Conservation (phyloP, 441 rosid species). For the Lagerstroemia fauriei region DNA sequence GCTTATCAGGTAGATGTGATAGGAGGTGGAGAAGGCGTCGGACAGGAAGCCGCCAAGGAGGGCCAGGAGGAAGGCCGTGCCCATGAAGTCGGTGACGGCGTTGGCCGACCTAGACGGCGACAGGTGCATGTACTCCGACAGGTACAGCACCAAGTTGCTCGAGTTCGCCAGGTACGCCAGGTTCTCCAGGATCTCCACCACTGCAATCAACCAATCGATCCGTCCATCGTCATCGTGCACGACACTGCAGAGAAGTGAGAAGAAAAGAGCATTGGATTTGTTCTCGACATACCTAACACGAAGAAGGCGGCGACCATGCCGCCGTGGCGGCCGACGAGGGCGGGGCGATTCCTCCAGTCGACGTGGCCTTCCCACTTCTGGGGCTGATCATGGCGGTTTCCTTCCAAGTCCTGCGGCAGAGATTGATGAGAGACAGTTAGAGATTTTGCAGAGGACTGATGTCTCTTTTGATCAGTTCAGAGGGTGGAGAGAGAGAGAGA, state of each 20-base stretch:
- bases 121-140: slow-evolving; percentile 69
- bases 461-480: background rate
- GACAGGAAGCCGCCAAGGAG: slow-evolving; percentile 94
- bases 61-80: slow-evolving; percentile 92
- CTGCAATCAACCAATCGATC: slow-evolving; percentile 34
- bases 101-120: slow-evolving; percentile 81
- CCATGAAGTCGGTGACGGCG: slow-evolving; percentile 92
- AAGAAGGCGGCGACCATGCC: slow-evolving; percentile 85
- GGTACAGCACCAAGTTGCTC: slow-evolving; percentile 83
- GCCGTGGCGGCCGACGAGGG: slow-evolving; percentile 71
- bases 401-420: slow-evolving; percentile 43
- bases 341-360: slow-evolving; percentile 73
- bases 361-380: slow-evolving; percentile 73
- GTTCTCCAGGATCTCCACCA: slow-evolving; percentile 85
- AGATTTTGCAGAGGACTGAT: background rate
- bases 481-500: background rate
- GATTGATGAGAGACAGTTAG: slow-evolving; percentile 7
- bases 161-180: slow-evolving; percentile 86
- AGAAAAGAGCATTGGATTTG: background rate
- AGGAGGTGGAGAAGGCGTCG: slow-evolving; percentile 80
- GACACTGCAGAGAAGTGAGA: background rate
- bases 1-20: slow-evolving; percentile 67
- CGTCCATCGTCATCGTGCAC: background rate
- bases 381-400: slow-evolving; percentile 34
- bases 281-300: slow-evolving; percentile 53